Evolutionary conservation across 1,284 basidiomycete genomes (phyloP).

Genomic region (Pseudomicrostroma phylloplanum): DNA sequence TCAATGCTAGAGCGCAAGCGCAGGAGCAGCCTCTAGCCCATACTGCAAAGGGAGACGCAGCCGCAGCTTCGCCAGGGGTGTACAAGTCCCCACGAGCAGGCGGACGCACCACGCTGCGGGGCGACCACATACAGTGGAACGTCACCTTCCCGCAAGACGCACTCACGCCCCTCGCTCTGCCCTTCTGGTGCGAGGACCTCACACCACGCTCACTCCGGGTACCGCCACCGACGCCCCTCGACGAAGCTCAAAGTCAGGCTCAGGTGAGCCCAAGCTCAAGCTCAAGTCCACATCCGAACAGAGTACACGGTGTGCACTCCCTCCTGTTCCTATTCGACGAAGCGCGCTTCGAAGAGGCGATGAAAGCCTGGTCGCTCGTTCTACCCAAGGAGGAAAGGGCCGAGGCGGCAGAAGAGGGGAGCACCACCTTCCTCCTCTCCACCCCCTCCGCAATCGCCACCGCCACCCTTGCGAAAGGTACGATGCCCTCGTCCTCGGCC

Average conservation of each 20-base stretch:
- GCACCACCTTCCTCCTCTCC: slow-evolving; percentile 3
- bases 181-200: slow-evolving; percentile 35
- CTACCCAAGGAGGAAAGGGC: neutral
- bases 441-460: slow-evolving; percentile 8
- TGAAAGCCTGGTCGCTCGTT: slow-evolving; percentile 7
- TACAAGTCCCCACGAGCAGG: slow-evolving; percentile 20
- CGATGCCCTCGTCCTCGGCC: neutral
- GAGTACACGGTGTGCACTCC: slow-evolving; percentile 22
- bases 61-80: slow-evolving; percentile 13
- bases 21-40: neutral
- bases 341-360: slow-evolving; percentile 12
- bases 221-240: slow-evolving; percentile 12
- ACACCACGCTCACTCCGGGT: slow-evolving; percentile 24
- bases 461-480: too few relatives aligned
- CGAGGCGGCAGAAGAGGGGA: too few relatives aligned
- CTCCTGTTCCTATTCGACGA: slow-evolving; percentile 26
- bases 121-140: slow-evolving; percentile 27
- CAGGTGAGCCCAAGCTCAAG: too few relatives aligned
- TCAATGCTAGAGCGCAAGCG: slow-evolving; percentile 15
- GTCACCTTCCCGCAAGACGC: slow-evolving; percentile 28
- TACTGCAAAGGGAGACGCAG: neutral
- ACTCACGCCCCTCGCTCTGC: slow-evolving; percentile 17
- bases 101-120: slow-evolving; percentile 21
- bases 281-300: slow-evolving; percentile 20
- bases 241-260: too few relatives aligned